A percentile compares a stretch with the other conserved stretches of the same genome.
phyloP scores from a whole-genome alignment of 2,329 filamentous ascomycete genomes.

The Fusarium sp. region DNA sequence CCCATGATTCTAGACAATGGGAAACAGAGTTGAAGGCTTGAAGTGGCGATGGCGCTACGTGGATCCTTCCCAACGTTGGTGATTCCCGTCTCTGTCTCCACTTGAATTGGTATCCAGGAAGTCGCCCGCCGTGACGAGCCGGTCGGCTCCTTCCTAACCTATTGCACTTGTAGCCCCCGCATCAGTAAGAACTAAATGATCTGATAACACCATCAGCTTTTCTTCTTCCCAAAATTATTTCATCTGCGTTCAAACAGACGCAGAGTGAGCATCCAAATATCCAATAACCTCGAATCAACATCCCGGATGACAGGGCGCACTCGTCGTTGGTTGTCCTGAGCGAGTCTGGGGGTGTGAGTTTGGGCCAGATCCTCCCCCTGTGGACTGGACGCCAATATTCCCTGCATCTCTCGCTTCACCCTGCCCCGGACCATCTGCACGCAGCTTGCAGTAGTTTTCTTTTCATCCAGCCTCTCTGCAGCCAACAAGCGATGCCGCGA shows the following conservation, averaged over 20 bases:
- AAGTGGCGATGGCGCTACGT: conserved; percentile 7
- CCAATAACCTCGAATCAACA: conserved; percentile 29
- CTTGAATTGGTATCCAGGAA: conserved; percentile 3
- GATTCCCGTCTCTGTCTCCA: background rate
- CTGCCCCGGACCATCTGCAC: conserved; percentile 34
- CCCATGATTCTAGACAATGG: background rate
- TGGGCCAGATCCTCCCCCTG: conserved; percentile 28
- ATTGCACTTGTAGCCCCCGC: conserved; percentile 7
- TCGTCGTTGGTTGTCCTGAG: conserved; percentile 20
- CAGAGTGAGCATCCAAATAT: conserved; percentile 3
- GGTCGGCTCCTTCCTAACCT: conserved; percentile 16
- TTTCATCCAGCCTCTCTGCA: conserved; percentile 19
- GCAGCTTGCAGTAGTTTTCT: conserved; percentile 20
- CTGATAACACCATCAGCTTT: conserved; percentile 14
- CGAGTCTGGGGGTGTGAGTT: conserved; percentile 23
- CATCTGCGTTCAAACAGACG: conserved; percentile 4
- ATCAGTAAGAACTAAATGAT: conserved; percentile 20
- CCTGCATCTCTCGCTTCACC: conserved; percentile 15
- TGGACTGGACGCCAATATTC: conserved; percentile 1
- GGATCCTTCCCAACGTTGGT: conserved; percentile 10
- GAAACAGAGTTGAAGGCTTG: background rate
- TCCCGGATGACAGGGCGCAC: conserved; percentile 9
- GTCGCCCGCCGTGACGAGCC: conserved; percentile 3
- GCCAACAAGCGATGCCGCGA: conserved; percentile 25
- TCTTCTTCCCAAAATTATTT: background rate